Evolutionary conservation across 2,329 filamentous ascomycete genomes (phyloP).

Genomic region (Aureobasidium pullulans): DNA sequence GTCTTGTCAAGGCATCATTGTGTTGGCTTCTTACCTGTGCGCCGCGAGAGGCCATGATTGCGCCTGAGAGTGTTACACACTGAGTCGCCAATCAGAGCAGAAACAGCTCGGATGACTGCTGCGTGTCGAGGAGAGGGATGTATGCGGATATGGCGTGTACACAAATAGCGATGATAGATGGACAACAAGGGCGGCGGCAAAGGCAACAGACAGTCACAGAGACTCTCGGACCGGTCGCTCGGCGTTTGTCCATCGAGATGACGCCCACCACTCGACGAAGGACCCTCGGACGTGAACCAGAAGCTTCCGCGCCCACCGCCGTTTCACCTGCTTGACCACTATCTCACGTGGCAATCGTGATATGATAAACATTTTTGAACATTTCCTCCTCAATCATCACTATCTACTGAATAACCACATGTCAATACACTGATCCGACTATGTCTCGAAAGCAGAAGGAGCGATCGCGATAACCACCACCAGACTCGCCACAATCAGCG

Average conservation of each 20-base stretch:
- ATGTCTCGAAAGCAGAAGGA: slow-evolving; percentile 37
- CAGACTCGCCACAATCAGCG: slow-evolving; percentile 52
- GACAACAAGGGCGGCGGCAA: not conserved
- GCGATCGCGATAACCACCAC: slow-evolving; percentile 53
- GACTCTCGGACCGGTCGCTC: not conserved
- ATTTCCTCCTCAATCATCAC: not conserved
- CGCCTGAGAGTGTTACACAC: not conserved
- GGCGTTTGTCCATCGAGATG: slow-evolving; percentile 1
- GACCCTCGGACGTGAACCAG: not conserved
- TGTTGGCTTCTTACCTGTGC: not conserved
- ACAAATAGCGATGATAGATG: not conserved
- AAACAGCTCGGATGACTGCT: not conserved
- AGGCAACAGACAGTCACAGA: not conserved
- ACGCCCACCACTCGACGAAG: not conserved
- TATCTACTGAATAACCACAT: not conserved
- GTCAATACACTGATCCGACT: not conserved
- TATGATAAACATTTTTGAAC: too few species aligned
- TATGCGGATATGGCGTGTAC: not conserved
- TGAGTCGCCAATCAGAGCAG: not conserved
- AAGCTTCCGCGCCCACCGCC: not conserved
- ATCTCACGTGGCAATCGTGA: not conserved
- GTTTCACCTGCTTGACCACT: not conserved
- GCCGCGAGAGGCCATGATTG: slow-evolving; percentile 13
- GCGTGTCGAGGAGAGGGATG: not conserved
- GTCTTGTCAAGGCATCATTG: not conserved